A percentile compares a stretch with the other conserved stretches of the same genome.
Evolutionary conservation across 306 rosid species (phyloP).

Genomic region (Quercus berberidifolia): DNA sequence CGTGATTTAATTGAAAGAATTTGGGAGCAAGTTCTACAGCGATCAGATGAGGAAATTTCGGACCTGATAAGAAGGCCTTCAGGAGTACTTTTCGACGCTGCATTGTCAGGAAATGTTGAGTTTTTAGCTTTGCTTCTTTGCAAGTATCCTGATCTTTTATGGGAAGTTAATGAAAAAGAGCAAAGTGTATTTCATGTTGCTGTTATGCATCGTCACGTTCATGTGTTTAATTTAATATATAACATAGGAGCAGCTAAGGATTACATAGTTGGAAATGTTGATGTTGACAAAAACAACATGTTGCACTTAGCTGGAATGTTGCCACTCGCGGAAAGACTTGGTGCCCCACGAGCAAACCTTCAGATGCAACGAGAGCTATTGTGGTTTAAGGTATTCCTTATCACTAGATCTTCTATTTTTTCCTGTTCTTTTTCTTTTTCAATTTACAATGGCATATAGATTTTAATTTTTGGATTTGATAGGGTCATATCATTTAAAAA

Average conservation of each 20-base stretch:
- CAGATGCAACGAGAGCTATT: background rate
- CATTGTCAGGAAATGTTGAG: background rate
- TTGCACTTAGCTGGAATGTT: constrained; percentile 8
- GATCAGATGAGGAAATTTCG: no score
- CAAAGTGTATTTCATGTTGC: background rate
- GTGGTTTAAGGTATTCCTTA: constrained; percentile 1
- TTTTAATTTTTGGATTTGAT: no score
- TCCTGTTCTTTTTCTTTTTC: background rate
- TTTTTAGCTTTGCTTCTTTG: background rate
- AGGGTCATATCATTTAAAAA: no score
- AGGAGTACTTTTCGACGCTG: background rate
- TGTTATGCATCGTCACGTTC: background rate
- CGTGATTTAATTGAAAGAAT: no score
- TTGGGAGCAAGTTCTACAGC: no score
- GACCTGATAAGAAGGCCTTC: no score
- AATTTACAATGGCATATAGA: background rate
- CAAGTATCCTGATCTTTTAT: background rate
- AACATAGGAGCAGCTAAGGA: background rate
- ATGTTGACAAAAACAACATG: background rate
- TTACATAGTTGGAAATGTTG: background rate
- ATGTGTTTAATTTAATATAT: background rate
- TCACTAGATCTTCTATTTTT: background rate
- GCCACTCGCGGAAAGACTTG: background rate
- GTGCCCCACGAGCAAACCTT: background rate
- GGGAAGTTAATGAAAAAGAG: background rate